Evolutionary conservation across 2,329 filamentous ascomycete species (phyloP), one percentile per base, ranked within the genome.

Genomic region (Endoconidiophora laricicola): DNA sequence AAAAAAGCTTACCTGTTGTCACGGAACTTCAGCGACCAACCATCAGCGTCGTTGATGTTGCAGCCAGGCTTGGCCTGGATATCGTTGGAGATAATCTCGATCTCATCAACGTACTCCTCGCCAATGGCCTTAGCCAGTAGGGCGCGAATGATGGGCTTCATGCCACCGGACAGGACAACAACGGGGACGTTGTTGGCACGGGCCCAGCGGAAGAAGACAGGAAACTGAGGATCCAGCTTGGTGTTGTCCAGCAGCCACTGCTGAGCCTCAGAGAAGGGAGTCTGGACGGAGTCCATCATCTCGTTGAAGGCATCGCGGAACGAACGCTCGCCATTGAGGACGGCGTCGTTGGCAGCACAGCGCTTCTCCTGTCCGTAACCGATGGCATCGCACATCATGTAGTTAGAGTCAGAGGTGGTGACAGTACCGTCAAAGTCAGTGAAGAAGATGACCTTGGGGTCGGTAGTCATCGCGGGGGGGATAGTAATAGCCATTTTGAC

Each of bases 371-470:
- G 61, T 46, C 91, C 91, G 62, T 81, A 94, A 55, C 91, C 91
- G 54, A 95, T 74, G 66, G 85, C 91, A 69, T 96, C 91, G 52
- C 88, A 95, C 78, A 90, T 70, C 64, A 66, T 76, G 65, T 78
- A 76, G 62, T 80, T 81, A 62, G 70, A 75, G 65, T 81, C 78
- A 59, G 74, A 69, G 50, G 72, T 73, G 45, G 90, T 95, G 63
- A 95, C 90, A 49, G 88, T 96, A 60, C 91, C 91, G 66, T 98
- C 91, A 63, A 96, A 96, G 69, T 98, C 91, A 58, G 88, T 94
- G 72, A 96, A 96, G 76, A 98, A 95, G 71, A 98, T 88, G 70
- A 86, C 84, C 67, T 86, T 83, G 47, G 88, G 88, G 63, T 83
- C 79, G 52, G 71, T 78, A 59, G 69, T 69, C 63, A 81, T 54